Conservation (phyloP, 2,329 filamentous ascomycete species). For the Fusarium chlamydosporum region DNA sequence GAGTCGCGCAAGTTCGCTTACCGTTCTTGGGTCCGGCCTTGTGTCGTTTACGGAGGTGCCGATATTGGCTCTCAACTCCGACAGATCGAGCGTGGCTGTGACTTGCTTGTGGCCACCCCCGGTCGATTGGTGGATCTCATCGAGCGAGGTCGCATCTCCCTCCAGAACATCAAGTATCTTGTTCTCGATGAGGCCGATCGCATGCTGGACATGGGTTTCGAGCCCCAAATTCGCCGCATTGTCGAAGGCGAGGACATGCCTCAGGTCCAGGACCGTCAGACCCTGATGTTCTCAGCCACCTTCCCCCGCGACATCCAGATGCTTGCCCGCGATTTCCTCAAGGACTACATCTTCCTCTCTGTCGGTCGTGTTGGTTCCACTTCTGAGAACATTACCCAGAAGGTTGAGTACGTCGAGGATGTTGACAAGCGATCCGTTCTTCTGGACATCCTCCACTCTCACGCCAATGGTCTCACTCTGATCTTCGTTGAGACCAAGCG, state of each 20-base stretch:
- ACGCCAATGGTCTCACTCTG: constrained; percentile 88
- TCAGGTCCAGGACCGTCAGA: constrained; percentile 84
- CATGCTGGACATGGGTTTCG: constrained; percentile 99
- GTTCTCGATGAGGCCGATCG: constrained; percentile 99
- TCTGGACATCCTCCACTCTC: constrained; percentile 96
- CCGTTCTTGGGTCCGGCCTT: constrained; percentile 98
- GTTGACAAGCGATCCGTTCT: constrained; percentile 97
- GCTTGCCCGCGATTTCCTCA: constrained; percentile 97
- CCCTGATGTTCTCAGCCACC: constrained; percentile 99
- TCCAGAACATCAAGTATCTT: constrained; percentile 98
- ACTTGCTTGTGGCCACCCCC: constrained; percentile 95
- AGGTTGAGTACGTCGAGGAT: constrained; percentile 98
- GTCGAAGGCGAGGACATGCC: constrained; percentile 99
- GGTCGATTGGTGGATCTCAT: constrained; percentile 98
- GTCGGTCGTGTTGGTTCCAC: constrained; percentile 98
- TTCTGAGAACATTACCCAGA: constrained; percentile 99
- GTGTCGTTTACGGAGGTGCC: constrained; percentile 98
- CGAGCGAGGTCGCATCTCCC: constrained; percentile 97
- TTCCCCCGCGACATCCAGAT: constrained; percentile 99
- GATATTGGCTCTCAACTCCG: constrained; percentile 98
- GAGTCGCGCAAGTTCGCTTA: constrained; percentile 98
- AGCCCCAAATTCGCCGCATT: constrained; percentile 98
- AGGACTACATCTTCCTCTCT: constrained; percentile 99
- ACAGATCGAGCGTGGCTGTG: constrained; percentile 96
- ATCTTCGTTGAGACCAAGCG: constrained; percentile 99